Base-by-base conservation (phyloP, 257 asterid genomes). In the Pogostemon cablin region DNA sequence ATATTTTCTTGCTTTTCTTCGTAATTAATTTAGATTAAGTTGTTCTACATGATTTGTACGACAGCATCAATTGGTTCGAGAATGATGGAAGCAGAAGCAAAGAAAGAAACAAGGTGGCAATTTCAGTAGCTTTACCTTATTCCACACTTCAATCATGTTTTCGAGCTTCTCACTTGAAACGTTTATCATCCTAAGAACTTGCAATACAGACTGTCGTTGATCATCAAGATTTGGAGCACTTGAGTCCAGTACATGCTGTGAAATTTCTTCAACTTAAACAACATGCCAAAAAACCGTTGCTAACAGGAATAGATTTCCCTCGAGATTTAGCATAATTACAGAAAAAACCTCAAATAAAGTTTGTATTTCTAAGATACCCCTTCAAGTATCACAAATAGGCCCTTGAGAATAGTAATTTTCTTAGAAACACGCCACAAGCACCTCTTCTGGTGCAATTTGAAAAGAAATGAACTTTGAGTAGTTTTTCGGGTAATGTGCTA, bases 71-170 rank as follows among this genome's bases (percentile, higher is more conserved):
- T 20, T 50, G 32, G 12, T 46, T 50, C 35, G 6, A 6, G 58
- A 10, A 38, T 6, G 64, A 9, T 37, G 25, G 15, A 37, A 58
- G 17, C 37, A 2, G 46, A 59, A 3, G 3, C 0, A 7, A 46
- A 53, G 34, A 52, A 53, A 52, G 34, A 15, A 12, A 52, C 32
- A 53, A 3, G n/a, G 55, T 3, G 50, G 44, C 9, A 20, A 55
- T 62, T 52, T 68, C 39, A 42, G 64, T 49, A 34, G 7, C 6
- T 55, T 6, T 75, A 86, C 99, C 96, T 95, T 95, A 75, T 95
- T 95, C 96, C 95, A 88, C 71, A 95, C 98, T 87, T 95, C 98
- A 78, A 95, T 85, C 96, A 95, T 95, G 81, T 86, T 95, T 69
- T 78, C 78, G 66, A 95, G 92, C 85, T 95, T 91, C 80, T 89